Conservation (phyloP, 805 yeast genomes). For the Starmerella geochares region DNA sequence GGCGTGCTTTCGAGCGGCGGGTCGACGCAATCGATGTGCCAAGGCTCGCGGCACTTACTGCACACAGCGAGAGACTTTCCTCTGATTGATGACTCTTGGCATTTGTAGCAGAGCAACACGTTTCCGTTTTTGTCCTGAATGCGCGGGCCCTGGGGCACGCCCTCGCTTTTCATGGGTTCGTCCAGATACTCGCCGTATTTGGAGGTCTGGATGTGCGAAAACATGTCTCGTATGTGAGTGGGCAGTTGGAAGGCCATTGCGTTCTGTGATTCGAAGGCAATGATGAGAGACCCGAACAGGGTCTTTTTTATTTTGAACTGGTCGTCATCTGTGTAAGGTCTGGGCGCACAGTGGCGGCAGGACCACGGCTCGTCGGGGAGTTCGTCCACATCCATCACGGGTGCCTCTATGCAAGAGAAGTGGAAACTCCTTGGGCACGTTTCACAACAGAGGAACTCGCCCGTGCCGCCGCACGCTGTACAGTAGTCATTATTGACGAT, state of each 20-base stretch:
- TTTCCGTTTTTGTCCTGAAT: conserved; percentile 60
- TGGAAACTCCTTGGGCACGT: conserved; percentile 88
- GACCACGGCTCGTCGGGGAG: conserved; percentile 75
- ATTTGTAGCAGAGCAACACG: conserved; percentile 62
- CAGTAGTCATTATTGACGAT: conserved; percentile 75
- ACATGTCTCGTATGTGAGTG: conserved; percentile 52
- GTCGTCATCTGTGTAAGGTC: background rate
- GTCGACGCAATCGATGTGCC: conserved; percentile 23
- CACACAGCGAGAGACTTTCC: conserved; percentile 83
- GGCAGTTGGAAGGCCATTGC: conserved; percentile 67
- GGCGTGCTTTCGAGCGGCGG: conserved; percentile 21
- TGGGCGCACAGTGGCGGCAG: conserved; percentile 58
- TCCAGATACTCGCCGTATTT: conserved; percentile 63
- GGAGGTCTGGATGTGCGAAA: conserved; percentile 60
- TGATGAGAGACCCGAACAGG: conserved; percentile 48
- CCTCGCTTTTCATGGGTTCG: conserved; percentile 28
- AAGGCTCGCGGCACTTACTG: conserved; percentile 55
- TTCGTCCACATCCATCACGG: conserved; percentile 48
- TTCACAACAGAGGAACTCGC: conserved; percentile 87
- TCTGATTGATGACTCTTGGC: conserved; percentile 59
- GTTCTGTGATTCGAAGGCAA: conserved; percentile 48
- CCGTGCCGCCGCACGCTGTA: conserved; percentile 80
- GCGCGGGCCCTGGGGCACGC: conserved; percentile 13
- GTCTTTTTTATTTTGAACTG: conserved; percentile 26
- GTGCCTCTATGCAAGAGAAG: conserved; percentile 84